phyloP scores from a whole-genome alignment of 2,329 filamentous ascomycete genomes.

The Colletotrichum sp. region DNA sequence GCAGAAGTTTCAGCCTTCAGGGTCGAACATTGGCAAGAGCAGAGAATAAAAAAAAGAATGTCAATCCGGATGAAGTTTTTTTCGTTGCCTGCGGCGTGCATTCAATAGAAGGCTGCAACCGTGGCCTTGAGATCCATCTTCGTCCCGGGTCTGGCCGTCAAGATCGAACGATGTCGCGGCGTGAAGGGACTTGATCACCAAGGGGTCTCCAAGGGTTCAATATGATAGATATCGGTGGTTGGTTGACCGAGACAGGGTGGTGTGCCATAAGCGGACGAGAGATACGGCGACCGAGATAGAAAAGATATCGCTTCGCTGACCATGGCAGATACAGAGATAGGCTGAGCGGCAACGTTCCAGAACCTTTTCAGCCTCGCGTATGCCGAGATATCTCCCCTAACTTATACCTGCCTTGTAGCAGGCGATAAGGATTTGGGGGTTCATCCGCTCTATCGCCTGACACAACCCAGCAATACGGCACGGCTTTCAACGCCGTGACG shows the following conservation, averaged over 20 bases:
- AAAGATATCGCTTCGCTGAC: not conserved
- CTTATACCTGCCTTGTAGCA: not conserved
- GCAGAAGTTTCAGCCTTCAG: conserved; percentile 18
- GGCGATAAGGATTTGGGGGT: not conserved
- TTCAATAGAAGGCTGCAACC: not conserved
- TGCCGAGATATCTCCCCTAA: not conserved
- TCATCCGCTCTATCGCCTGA: not conserved
- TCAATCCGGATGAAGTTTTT: not conserved
- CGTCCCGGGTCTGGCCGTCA: not conserved
- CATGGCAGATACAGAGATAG: not conserved
- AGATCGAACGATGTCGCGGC: conserved; percentile 6
- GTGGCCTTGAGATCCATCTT: not conserved
- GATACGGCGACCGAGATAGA: conserved; percentile 10
- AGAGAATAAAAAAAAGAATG: conserved; percentile 7
- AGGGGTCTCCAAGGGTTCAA: not conserved
- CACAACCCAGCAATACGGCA: not conserved
- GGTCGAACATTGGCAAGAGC: not conserved
- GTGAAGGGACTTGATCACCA: not conserved
- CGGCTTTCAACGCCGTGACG: not conserved
- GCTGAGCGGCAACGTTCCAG: not conserved
- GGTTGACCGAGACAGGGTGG: not conserved
- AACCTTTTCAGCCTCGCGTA: not conserved
- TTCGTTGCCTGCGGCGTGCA: not conserved
- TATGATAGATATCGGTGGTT: not conserved
- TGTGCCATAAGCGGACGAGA: not conserved